These are phyloP conservation scores for Quercus phellos DNA, from an alignment of 331 rosid species.

Conservation along the genomic window DNA sequence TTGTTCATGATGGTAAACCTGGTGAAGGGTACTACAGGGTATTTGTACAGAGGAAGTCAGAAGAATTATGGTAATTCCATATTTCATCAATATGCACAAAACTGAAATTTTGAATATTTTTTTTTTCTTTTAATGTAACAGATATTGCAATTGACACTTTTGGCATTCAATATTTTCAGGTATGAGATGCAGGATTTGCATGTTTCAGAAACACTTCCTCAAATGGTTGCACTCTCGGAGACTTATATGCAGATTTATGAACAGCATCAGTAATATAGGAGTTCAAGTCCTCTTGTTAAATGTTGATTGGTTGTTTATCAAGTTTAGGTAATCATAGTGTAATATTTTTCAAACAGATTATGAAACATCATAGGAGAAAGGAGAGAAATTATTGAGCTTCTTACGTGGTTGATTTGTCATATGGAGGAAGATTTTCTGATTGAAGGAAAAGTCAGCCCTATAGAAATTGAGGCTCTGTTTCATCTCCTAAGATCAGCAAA, in stretches of 20 bases:
- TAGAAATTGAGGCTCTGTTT: background rate
- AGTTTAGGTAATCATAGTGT: background rate
- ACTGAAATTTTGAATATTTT: background rate
- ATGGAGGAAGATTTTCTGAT: background rate
- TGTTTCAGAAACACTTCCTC: conserved; percentile 93
- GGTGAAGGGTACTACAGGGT: conserved; percentile 87
- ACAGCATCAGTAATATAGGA: conserved; percentile 61
- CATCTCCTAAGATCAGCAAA: background rate
- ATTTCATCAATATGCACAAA: conserved; percentile 3
- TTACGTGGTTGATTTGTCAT: background rate
- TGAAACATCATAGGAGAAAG: background rate
- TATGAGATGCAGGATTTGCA: conserved; percentile 98
- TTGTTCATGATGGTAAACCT: conserved; percentile 97
- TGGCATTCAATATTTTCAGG: conserved; percentile 37
- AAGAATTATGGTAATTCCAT: conserved; percentile 72
- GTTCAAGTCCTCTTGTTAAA: background rate
- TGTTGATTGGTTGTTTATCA: background rate
- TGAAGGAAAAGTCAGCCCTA: background rate
- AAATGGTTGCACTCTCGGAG: conserved; percentile 96
- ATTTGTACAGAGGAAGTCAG: conserved; percentile 85
- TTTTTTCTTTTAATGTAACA: background rate
- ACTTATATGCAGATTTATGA: conserved; percentile 94
- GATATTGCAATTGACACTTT: conserved; percentile 13
- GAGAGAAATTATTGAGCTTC: background rate
- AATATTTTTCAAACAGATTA: background rate